A percentile compares a stretch with the other conserved stretches of the same genome.
Evolutionary conservation across 1,284 basidiomycete species (phyloP).

Genomic region (Fomitopsis palustris): DNA sequence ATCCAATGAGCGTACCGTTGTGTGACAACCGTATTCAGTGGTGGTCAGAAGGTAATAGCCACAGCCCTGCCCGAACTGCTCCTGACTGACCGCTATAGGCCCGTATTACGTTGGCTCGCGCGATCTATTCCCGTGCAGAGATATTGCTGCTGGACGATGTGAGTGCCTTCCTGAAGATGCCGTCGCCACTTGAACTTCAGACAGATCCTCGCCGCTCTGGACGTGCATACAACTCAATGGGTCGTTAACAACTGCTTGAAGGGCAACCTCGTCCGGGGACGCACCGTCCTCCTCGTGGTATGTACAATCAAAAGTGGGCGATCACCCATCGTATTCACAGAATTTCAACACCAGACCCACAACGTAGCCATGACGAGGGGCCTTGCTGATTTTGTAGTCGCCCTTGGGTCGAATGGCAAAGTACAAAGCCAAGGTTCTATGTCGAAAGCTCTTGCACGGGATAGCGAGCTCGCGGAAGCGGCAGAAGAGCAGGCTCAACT

Average conservation of each 20-base stretch:
- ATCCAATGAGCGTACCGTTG: background rate
- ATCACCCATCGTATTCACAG: no score
- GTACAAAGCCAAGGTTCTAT: slow-evolving; percentile 46
- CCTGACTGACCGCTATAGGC: background rate
- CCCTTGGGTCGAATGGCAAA: slow-evolving; percentile 49
- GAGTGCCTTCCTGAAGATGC: background rate
- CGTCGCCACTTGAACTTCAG: background rate
- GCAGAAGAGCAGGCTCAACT: slow-evolving; percentile 38
- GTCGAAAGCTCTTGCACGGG: slow-evolving; percentile 38
- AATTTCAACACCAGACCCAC: slow-evolving; percentile 48
- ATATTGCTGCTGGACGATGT: slow-evolving; percentile 12
- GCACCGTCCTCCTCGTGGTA: slow-evolving; percentile 74
- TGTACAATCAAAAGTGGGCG: no score
- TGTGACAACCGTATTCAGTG: background rate
- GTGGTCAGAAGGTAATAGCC: slow-evolving; percentile 6
- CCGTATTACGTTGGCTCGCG: slow-evolving; percentile 10
- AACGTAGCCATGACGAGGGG: slow-evolving; percentile 64
- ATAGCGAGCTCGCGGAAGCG: slow-evolving; percentile 38
- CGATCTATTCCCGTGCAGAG: slow-evolving; percentile 7
- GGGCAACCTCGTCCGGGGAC: slow-evolving; percentile 62
- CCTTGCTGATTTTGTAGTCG: slow-evolving; percentile 61
- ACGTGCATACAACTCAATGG: slow-evolving; percentile 68
- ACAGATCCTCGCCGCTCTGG: slow-evolving; percentile 47
- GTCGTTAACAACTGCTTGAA: slow-evolving; percentile 73
- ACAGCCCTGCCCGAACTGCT: background rate